Base-by-base conservation (phyloP, 345 rosid species). In the Salix arbutifolia region DNA sequence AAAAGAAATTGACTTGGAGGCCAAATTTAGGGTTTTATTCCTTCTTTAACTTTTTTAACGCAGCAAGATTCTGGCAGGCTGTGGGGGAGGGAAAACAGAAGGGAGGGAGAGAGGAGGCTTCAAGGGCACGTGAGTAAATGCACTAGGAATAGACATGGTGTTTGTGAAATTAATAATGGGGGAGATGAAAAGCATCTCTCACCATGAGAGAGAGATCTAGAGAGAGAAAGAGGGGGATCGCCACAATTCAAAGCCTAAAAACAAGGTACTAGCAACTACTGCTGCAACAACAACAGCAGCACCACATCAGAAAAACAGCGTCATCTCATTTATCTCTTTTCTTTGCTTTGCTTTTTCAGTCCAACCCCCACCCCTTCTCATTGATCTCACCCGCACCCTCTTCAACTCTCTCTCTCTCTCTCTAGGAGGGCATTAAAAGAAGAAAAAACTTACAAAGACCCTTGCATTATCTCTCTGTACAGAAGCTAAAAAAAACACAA, bases 241-340 rank as follows among this genome's bases (percentile, higher is more conserved):
- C n/a, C n/a, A n/a, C 78, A 68, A 71, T 52, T 42, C 77, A 72
- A 78, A 81, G 79, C 86, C 82, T 75, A 65, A 61, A 82, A 77
- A 52, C 42, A 65, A 74, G 83, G 83, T 44, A 74, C 38, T 19
- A 64, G 38, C 76, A 78, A 58, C 81, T 56, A 70, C 83, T 77
- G 81, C 79, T 76, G 9, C n/a, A n/a, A n/a, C n/a, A n/a, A n/a
- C n/a, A n/a, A n/a, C 72, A 71, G 23, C 70, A 77, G 14, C 74
- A 75, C 30, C 77, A 42, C 74, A 65, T 70, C 81, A 82, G 69
- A 76, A 74, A 42, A 70, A 68, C 82, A 78, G 69, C 81, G 76
- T 76, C 90, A 80, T 78, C 84, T 46, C 77, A 74, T 74, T 78
- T 78, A 75, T 79, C 38, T n/a, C n/a, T n/a, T n/a, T n/a, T 26